These are phyloP conservation scores for Gossypium rotundifolium DNA, from an alignment of 345 rosid genomes.

Conservation along the genomic window DNA sequence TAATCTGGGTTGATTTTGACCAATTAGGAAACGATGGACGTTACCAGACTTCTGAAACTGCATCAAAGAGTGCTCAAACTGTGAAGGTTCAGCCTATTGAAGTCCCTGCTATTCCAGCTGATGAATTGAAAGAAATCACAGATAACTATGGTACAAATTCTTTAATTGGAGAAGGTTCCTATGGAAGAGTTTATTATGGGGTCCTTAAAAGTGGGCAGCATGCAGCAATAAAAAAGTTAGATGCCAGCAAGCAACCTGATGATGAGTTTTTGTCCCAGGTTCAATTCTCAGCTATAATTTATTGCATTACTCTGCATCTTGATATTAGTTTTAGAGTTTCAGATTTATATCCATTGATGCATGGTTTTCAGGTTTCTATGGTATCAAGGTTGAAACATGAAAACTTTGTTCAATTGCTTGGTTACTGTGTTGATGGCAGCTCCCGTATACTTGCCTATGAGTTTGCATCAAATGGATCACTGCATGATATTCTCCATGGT, in stretches of 20 bases:
- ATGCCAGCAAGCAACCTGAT: constrained; percentile 63
- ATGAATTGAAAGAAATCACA: constrained; percentile 55
- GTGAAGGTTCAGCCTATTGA: constrained; percentile 68
- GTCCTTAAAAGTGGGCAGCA: constrained; percentile 35
- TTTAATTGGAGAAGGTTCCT: constrained; percentile 82
- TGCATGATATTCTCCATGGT: constrained; percentile 84
- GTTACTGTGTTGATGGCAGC: constrained; percentile 65
- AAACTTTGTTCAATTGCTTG: constrained; percentile 63
- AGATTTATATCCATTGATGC: constrained; percentile 1
- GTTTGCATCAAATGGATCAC: constrained; percentile 80
- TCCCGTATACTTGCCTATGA: constrained; percentile 66
- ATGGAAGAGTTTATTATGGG: constrained; percentile 63
- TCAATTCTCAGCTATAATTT: not conserved
- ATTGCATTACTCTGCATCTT: not conserved
- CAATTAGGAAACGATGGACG: constrained; percentile 42
- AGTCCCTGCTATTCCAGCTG: constrained; percentile 50
- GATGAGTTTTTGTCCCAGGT: constrained; percentile 48
- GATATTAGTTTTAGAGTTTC: not conserved
- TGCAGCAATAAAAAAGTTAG: constrained; percentile 65
- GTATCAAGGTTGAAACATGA: constrained; percentile 70
- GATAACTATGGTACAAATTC: constrained; percentile 42
- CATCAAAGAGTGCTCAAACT: constrained; percentile 44
- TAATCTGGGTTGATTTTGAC: constrained; percentile 4
- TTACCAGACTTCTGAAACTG: constrained; percentile 42
- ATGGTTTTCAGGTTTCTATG: constrained; percentile 56